Evolutionary conservation across 331 rosid genomes (phyloP), one percentile per base, ranked within the genome.

Genomic region (Malus hybrid): DNA sequence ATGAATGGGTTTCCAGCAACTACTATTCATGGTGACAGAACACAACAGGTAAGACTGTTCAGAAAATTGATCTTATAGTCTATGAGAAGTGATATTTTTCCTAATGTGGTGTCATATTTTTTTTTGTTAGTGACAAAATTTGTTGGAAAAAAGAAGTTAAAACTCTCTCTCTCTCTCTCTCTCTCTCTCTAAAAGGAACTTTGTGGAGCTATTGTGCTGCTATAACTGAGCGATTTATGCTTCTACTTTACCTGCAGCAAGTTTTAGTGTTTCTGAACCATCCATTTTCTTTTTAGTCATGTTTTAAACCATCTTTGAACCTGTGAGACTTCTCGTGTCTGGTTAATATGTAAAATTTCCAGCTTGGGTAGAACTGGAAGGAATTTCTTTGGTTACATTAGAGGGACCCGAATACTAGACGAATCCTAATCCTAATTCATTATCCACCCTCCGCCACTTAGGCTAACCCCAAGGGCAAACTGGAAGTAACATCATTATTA

Each of bases 1-100:
- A 62, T 80, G 22, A 88, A 92, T 76, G 88, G 86, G 74, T 93
- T 93, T 83, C 97, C 98, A 24, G 98, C 98, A 73, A 93, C 98
- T 64, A 91, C 96, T 73, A 93, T 93, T 74, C 98, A 93, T 20
- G 97, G 98, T 60, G 98, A 93, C 77, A 88, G 98, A 81, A 75
- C 96, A 60, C 97, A 93, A 65, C 98, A 93, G 96, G 98, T 89
- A 22, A 79, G 83, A 39, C 80, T 54, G 67, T 66, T 73, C 28
- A 61, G 27, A 31, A 52, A 19, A 10, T 48, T 62, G 24, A 50
- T 65, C n/a, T n/a, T 36, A 11, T 14, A 68, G 67, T n/a, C 5
- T 68, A 36, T 28, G 20, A 34, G 33, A 67, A 24, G 60, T 39
- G 70, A 34, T 19, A 10, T 34, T 5, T 31, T 59, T 39, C n/a